Percentiles rank a stretch among this genome's conserved stretches.
phyloP scores from a whole-genome alignment of 148 eudicot genomes.

The Chenopodium berlandieri region DNA sequence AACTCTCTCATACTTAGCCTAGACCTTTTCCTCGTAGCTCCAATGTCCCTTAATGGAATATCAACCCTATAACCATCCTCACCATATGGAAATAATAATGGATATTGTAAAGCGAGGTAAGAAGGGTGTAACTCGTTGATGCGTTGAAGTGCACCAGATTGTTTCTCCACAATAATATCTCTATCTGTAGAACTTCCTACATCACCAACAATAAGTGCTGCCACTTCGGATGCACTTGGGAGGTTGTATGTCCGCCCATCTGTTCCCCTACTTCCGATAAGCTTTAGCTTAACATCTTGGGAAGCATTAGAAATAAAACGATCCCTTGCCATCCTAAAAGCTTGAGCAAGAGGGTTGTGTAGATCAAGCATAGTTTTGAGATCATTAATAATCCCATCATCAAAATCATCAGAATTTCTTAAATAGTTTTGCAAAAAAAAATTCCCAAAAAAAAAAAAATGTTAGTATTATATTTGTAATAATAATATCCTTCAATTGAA shows the following conservation, averaged over 20 bases:
- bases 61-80: slow-evolving; percentile 15
- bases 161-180: background rate
- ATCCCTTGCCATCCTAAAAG: slow-evolving; percentile 4
- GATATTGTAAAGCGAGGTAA: slow-evolving; percentile 5
- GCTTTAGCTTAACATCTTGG: background rate
- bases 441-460: too few relatives aligned
- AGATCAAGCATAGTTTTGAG: background rate
- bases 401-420: background rate
- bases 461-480: too few relatives aligned
- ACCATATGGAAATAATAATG: slow-evolving; percentile 9
- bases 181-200: background rate
- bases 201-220: slow-evolving; percentile 9
- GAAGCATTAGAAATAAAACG: background rate
- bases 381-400: background rate
- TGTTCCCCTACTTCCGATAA: background rate
- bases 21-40: background rate
- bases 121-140: slow-evolving; percentile 9
- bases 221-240: slow-evolving; percentile 6
- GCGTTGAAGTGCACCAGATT: background rate
- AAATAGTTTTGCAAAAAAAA: too few relatives aligned
- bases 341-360: background rate
- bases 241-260: slow-evolving; percentile 9
- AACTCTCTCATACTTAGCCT: slow-evolving; percentile 6
- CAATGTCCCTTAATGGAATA: background rate
- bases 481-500: too few relatives aligned